Conservation (phyloP, 2,329 filamentous ascomycete genomes). For the Xylariaceae sp. region DNA sequence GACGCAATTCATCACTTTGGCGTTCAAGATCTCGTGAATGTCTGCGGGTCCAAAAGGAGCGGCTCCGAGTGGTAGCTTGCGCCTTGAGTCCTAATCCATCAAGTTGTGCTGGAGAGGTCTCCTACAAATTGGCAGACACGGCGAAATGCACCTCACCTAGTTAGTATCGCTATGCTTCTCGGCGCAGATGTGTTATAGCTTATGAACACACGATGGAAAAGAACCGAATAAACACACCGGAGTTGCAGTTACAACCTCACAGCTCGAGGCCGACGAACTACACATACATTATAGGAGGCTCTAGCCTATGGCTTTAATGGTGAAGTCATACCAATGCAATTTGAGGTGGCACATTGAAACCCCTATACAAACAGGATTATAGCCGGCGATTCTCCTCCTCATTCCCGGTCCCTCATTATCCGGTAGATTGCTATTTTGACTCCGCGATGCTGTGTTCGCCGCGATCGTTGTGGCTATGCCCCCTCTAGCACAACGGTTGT, state of each 20-base stretch:
- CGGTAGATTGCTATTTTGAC: not conserved
- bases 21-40: too few species aligned
- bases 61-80: too few species aligned
- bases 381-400: not conserved
- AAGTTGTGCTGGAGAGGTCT: too few species aligned
- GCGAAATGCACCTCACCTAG: too few species aligned
- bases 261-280: not conserved
- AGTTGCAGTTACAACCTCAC: not conserved
- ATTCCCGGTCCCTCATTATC: not conserved
- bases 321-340: constrained; percentile 13
- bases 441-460: not conserved
- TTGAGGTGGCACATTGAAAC: not conserved
- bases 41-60: too few species aligned
- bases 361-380: not conserved
- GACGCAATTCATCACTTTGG: too few species aligned
- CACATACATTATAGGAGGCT: not conserved
- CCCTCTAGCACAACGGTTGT: not conserved
- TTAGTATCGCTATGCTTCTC: too few species aligned
- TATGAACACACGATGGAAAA: too few species aligned
- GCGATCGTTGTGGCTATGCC: not conserved
- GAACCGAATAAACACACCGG: too few species aligned
- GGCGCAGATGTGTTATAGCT: too few species aligned
- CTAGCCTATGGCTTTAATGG: constrained; percentile 7
- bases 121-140: too few species aligned
- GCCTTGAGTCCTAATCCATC: too few species aligned